Evolutionary conservation across 2,329 filamentous ascomycete species (phyloP).

Genomic region (Colletotrichum sidae): DNA sequence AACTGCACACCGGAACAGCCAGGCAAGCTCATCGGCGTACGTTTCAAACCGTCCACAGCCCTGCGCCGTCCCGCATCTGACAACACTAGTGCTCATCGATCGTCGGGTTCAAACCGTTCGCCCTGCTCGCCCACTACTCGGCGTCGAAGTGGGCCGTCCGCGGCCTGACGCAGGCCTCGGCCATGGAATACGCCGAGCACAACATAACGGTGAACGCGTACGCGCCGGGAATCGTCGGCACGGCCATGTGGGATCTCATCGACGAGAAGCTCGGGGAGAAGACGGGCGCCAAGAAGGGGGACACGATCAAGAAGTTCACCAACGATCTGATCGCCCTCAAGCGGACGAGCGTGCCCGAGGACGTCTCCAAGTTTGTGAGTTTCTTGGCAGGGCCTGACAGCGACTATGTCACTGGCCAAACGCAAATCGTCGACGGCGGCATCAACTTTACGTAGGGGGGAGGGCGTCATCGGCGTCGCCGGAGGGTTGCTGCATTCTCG

Average conservation of each 20-base stretch:
- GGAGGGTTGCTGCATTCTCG: too few species aligned
- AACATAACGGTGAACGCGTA: conserved; percentile 76
- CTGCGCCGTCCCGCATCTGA: too few species aligned
- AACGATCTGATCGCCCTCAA: conserved; percentile 66
- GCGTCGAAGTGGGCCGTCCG: conserved; percentile 76
- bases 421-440: conserved; percentile 70
- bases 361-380: conserved; percentile 72
- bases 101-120: conserved; percentile 70
- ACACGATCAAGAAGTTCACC: conserved; percentile 65
- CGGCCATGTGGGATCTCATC: conserved; percentile 76
- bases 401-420: conserved; percentile 76
- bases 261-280: conserved; percentile 63
- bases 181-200: conserved; percentile 73
- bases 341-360: conserved; percentile 69
- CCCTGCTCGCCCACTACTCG: conserved; percentile 70
- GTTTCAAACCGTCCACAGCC: too few species aligned
- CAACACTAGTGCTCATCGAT: conserved; percentile 53
- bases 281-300: conserved; percentile 56
- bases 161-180: conserved; percentile 70
- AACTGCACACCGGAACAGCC: conserved; percentile 53
- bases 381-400: conserved; percentile 70
- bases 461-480: too few species aligned
- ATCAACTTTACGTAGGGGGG: conserved; percentile 23
- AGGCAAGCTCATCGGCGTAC: conserved; percentile 53
- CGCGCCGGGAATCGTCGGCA: conserved; percentile 75